These are phyloP conservation scores for Rhizopus delemar DNA, from an alignment of 371 early-diverging fungal genomes.

Conservation along the genomic window DNA sequence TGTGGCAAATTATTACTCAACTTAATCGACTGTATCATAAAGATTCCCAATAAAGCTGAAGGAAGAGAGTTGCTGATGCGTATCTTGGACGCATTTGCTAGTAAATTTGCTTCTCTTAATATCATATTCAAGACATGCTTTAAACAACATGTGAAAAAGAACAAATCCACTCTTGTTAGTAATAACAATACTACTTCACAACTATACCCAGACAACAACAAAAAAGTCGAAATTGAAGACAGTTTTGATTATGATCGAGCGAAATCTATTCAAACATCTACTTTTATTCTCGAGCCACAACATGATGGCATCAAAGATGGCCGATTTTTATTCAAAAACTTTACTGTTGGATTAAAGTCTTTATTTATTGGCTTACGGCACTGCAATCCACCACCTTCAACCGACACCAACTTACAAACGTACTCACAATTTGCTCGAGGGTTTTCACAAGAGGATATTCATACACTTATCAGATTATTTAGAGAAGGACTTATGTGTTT, in stretches of 20 bases:
- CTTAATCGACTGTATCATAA: constrained; percentile 84
- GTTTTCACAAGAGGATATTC: constrained; percentile 73
- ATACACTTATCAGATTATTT: constrained; percentile 71
- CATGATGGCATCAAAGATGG: constrained; percentile 77
- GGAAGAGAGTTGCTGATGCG: constrained; percentile 80
- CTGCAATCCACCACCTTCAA: constrained; percentile 67
- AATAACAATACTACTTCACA: background rate
- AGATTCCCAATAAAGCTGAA: constrained; percentile 64
- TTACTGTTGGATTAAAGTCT: constrained; percentile 85
- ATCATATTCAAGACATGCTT: constrained; percentile 55
- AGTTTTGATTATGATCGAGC: constrained; percentile 77
- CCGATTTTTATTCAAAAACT: constrained; percentile 80
- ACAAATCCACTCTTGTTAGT: constrained; percentile 14
- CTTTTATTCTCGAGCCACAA: constrained; percentile 62
- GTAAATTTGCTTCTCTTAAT: constrained; percentile 77
- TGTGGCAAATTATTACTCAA: constrained; percentile 93
- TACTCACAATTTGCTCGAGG: constrained; percentile 58
- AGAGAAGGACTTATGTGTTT: constrained; percentile 86
- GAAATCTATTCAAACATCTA: constrained; percentile 75
- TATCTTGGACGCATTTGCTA: constrained; percentile 82
- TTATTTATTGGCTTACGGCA: constrained; percentile 74
- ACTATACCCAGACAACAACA: constrained; percentile 7
- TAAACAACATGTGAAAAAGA: constrained; percentile 55
- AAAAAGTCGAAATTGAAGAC: constrained; percentile 18
- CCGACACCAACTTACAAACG: constrained; percentile 31